These are phyloP conservation scores for Nicotiana otophora DNA, from an alignment of 257 asterid genomes.

Conservation along the genomic window DNA sequence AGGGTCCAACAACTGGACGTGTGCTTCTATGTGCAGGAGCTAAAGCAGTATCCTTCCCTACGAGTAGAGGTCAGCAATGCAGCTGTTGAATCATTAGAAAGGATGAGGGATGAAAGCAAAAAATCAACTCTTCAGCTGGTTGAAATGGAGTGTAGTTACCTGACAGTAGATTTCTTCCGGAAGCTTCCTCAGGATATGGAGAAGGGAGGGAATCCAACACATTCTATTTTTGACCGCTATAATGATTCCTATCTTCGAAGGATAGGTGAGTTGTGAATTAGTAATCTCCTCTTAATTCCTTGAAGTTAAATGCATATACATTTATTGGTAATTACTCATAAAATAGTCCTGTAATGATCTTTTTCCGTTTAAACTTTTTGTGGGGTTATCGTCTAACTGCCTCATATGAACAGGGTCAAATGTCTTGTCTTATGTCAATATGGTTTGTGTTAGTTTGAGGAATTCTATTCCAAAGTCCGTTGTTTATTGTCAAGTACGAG, in stretches of 20 bases:
- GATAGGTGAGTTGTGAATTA: conserved; percentile 42
- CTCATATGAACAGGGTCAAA: conserved; percentile 41
- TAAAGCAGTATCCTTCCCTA: conserved; percentile 73
- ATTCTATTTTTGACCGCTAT: conserved; percentile 66
- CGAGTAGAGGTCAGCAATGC: conserved; percentile 64
- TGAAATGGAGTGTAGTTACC: conserved; percentile 74
- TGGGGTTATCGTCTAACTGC: neutral
- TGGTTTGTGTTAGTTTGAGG: conserved; percentile 60
- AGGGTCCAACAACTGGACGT: neutral
- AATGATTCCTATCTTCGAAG: conserved; percentile 65
- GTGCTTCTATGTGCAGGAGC: conserved; percentile 40
- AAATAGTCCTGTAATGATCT: neutral
- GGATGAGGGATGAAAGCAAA: conserved; percentile 75
- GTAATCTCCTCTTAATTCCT: neutral
- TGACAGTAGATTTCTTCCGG: conserved; percentile 80
- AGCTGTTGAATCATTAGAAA: conserved; percentile 59
- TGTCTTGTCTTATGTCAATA: conserved; percentile 64
- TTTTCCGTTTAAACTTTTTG: neutral
- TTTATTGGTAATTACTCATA: neutral
- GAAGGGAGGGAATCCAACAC: conserved; percentile 83
- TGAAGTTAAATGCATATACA: neutral
- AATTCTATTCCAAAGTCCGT: conserved; percentile 77
- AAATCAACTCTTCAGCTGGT: conserved; percentile 67
- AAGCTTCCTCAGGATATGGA: conserved; percentile 81
- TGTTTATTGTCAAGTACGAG: conserved; percentile 76